Base-by-base conservation (phyloP, 768 basidiomycete species). In the Clitopilus hobsonii region DNA sequence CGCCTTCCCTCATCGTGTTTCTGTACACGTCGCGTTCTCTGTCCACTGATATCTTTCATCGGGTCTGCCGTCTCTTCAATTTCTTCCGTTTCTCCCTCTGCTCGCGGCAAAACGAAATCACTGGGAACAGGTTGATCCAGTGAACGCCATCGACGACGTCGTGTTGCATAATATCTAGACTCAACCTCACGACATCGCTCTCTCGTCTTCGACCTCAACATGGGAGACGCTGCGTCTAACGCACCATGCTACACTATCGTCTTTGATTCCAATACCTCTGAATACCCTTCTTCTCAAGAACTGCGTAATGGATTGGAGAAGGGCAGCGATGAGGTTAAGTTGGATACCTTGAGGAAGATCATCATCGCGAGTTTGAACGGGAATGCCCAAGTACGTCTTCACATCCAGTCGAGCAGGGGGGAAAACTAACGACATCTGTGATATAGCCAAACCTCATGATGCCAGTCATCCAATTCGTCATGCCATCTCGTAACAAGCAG, bases 381-480 rank as follows among this genome's bases (percentile, higher is more conserved):
- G 29, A 94, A 92, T 71, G 79, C 88, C 59, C 91, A 95, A 77
- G 95, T 91, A 64, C 66, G 85, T 66, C 26, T 48, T 52, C 41
- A 18, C 38, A 14, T 22, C 26, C 22, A 49, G 16, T 27, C 29
- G 26, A 28, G 16, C 1, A 20, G 5, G 5, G 6, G 26, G 1
- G 13, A 29, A 28, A 26, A 28, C 6, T 26, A 1, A 20, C 3
- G 41, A 11, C 2, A 4, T 32, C 16, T 32, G 30, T 23, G 54
- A 22, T 51, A 20, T 66, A 96, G 94, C 91, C 94, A n/a, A 74
- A 83, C 52, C 71, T 98, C 50, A 85, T 98, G 74, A 98, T 99
- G 95, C 91, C 94, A 5, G 88, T 98, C 71, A 98, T 99, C 61
- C 97, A 99, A 83, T 97, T 88, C 73, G 89, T 96, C 58, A 83